Evolutionary conservation across 2,329 filamentous ascomycete genomes (phyloP).

Genomic region (Scleromitrula shiraiana): DNA sequence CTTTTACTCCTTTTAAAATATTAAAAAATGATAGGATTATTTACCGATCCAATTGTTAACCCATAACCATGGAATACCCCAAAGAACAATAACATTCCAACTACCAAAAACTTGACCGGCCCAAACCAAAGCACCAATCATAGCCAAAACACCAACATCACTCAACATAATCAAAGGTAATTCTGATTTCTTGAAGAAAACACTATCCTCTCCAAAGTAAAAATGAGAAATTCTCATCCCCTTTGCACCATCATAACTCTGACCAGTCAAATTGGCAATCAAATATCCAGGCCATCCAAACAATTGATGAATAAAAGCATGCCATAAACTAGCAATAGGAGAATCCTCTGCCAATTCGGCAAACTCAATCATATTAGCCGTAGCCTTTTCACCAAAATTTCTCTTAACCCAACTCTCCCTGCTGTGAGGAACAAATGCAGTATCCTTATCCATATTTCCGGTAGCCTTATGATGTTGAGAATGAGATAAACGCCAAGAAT

Average conservation of each 20-base stretch:
- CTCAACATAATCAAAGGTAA: constrained; percentile 48
- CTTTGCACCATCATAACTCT: constrained; percentile 26
- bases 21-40: constrained; percentile 23
- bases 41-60: constrained; percentile 62
- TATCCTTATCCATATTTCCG: constrained; percentile 60
- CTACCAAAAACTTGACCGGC: constrained; percentile 45
- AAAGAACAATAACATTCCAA: constrained; percentile 50
- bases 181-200: constrained; percentile 52
- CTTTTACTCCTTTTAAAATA: constrained; percentile 6
- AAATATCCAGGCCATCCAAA: constrained; percentile 59
- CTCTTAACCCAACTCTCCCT: constrained; percentile 27
- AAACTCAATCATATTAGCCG: constrained; percentile 32
- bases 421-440: constrained; percentile 51
- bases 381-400: constrained; percentile 24
- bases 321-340: constrained; percentile 46
- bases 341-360: constrained; percentile 55
- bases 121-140: constrained; percentile 42
- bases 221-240: constrained; percentile 29
- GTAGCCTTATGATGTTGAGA: constrained; percentile 62
- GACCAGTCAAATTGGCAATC: constrained; percentile 42
- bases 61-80: constrained; percentile 60
- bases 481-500: constrained; percentile 66
- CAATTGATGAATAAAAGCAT: constrained; percentile 53
- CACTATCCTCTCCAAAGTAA: constrained; percentile 55
- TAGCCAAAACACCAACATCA: constrained; percentile 50